Conservation (phyloP, 108 stramenopile species). For the Aurantiochytrium sp. region DNA sequence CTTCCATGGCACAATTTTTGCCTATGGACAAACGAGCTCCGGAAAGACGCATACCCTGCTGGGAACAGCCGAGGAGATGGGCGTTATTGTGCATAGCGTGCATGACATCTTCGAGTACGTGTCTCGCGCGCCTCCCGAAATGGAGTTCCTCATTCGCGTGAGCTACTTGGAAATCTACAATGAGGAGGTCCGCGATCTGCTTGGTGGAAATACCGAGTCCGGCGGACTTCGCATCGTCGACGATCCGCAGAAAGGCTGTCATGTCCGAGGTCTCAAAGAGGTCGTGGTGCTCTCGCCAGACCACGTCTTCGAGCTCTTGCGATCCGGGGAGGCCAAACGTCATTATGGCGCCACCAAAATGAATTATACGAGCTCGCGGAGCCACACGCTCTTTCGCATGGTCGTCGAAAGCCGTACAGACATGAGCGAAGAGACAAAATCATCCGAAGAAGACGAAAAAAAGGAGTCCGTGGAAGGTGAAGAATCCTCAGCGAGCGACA, state of each 20-base stretch:
- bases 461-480: too few species aligned
- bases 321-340: conserved; percentile 36
- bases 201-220: conserved; percentile 27
- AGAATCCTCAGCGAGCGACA: too few species aligned
- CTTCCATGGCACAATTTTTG: conserved; percentile 34
- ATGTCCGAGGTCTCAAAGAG: conserved; percentile 45
- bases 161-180: conserved; percentile 61
- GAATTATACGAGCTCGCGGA: conserved; percentile 48
- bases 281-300: conserved; percentile 38
- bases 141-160: conserved; percentile 58
- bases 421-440: conserved; percentile 28
- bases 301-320: conserved; percentile 34
- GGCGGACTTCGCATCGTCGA: conserved; percentile 35
- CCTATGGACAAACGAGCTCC: conserved; percentile 29
- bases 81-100: neutral
- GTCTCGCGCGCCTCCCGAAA: neutral
- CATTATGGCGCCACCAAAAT: conserved; percentile 48
- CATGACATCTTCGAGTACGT: conserved; percentile 55
- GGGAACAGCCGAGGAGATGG: neutral
- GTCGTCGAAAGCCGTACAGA: conserved; percentile 36
- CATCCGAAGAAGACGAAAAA: conserved; percentile 18
- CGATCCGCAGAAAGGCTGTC: conserved; percentile 44
- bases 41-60: conserved; percentile 32
- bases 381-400: conserved; percentile 50
- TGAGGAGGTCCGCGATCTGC: conserved; percentile 56